Conservation (phyloP, 306 rosid species). For the Trifolium dubium region DNA sequence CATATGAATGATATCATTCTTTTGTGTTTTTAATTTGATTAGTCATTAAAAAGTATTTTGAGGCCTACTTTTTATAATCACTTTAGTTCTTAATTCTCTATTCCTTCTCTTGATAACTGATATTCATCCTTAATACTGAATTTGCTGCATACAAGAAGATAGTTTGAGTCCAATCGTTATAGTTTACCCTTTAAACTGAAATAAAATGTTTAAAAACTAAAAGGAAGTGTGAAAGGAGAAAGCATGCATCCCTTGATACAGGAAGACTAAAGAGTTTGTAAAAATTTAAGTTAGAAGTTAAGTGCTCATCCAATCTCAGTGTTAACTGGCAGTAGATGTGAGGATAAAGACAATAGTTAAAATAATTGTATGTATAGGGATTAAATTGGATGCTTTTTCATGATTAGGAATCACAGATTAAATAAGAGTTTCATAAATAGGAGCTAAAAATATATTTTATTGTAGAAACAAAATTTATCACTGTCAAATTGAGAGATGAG, state of each 20-base stretch:
- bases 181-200: not conserved
- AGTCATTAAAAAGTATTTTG: constrained; percentile 4
- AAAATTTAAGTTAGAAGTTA: not conserved
- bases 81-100: constrained; percentile 17
- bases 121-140: not conserved
- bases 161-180: no score
- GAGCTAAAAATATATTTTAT: not conserved
- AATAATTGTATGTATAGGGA: not conserved
- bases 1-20: not conserved
- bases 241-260: not conserved
- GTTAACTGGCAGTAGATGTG: not conserved
- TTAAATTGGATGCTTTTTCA: not conserved
- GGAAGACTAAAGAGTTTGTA: constrained; percentile 5
- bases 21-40: not conserved
- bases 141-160: not conserved
- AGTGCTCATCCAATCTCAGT: not conserved
- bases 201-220: not conserved
- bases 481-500: constrained; percentile 1
- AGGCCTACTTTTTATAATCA: not conserved
- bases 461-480: not conserved
- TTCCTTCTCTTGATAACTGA: constrained; percentile 4
- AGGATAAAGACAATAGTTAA: not conserved
- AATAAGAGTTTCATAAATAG: not conserved
- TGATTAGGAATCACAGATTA: not conserved
- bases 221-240: constrained; percentile 2